Evolutionary conservation across 2,329 filamentous ascomycete species (phyloP), one percentile per base, ranked within the genome.

Genomic region (Fusarium liriodendri): DNA sequence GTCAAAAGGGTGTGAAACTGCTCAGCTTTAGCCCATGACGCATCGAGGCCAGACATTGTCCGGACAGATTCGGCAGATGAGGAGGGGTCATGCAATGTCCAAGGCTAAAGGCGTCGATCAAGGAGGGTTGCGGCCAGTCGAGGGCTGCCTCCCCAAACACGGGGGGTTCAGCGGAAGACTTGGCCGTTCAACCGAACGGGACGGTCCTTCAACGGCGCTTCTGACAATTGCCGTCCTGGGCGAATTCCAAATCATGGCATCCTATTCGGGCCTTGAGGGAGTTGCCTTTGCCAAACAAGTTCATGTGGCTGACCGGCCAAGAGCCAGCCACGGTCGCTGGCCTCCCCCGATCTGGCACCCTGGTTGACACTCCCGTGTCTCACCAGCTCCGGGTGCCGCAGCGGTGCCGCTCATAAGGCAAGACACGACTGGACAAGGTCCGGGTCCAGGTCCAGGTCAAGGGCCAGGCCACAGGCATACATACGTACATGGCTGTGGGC

Each of bases 341-440:
- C 38, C 54, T 52, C 54, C 57, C 57, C 64, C 66, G 75, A 78
- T 78, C 71, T 78, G 54, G 71, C 66, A 76, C 70, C 77, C 75
- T 69, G 42, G 77, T 76, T 78, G 77, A 78, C 77, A 78, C 77
- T 78, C 77, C 77, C 77, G 77, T 78, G 77, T 78, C 77, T 78
- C 77, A 78, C 77, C 69, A 75, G 50, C 35, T 66, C 62, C 27
- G 45, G 55, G 62, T 67, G 54, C 55, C 52, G 52, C 60, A 68
- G 60, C 54, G 65, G 70, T 72, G 67, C 66, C 67, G 72, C 68
- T 58, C 69, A 74, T 74, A 78, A 77, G 76, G 74, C 76, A 71
- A 77, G 72, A 72, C 74, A 76, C 50, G 32, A 67, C 42, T 37
- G 38, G 40, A 14, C 29, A 20, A 35, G 54, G 32, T 37, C 47